Base-by-base conservation (phyloP, 805 yeast species). In the Sugiyamaella chiloensis region DNA sequence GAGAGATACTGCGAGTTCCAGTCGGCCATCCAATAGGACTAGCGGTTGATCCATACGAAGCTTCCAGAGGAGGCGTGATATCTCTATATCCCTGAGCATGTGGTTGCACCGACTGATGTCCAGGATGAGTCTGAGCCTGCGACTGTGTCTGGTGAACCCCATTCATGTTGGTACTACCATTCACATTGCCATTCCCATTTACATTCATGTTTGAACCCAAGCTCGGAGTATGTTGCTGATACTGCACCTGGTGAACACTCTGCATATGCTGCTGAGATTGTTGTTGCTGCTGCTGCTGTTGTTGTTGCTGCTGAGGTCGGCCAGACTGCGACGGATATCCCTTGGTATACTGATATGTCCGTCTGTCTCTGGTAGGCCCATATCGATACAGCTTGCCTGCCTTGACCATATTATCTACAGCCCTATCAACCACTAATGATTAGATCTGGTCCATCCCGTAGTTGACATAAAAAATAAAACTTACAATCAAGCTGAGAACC, bases 341-440 rank as follows among this genome's bases (percentile, higher is more conserved):
- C n/a, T n/a, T n/a, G n/a, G n/a, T n/a, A n/a, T n/a, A n/a, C n/a
- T n/a, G n/a, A n/a, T n/a, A n/a, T n/a, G n/a, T n/a, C n/a, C n/a
- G n/a, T n/a, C n/a, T n/a, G n/a, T n/a, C n/a, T n/a, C n/a, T n/a
- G n/a, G n/a, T n/a, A n/a, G n/a, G n/a, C 12, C 24, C 14, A 42
- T 11, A 29, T 5, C 30, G 31, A 29, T 23, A 23, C 14, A 34
- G 26, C 32, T 41, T 16, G 23, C 26, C 20, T 43, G 43, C 34
- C 29, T 46, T 45, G 32, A 48, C 42, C 20, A 52, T 40, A 20
- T 31, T 30, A 6, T 48, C 50, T 24, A 52, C 40, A 12, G 55
- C 50, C 24, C 40, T 21, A 30, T 52, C 55, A 24, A 52, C 47
- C 46, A 42, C 53, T 50, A 42, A n/a, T n/a, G n/a, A n/a, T n/a